phyloP scores from a whole-genome alignment of 371 early-diverging fungal species.

The Blakeslea trispora region DNA sequence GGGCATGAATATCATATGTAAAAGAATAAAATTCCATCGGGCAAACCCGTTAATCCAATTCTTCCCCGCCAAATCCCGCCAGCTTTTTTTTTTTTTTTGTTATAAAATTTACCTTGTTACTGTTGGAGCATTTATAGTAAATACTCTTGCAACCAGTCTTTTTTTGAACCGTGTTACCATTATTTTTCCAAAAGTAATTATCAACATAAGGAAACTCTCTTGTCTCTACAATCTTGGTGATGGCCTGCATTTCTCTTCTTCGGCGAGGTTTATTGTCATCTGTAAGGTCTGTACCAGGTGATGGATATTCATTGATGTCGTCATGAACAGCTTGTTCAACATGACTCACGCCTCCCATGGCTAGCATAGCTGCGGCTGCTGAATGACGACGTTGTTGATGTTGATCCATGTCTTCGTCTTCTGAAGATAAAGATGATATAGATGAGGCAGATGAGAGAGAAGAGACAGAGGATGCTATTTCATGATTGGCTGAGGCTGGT shows the following conservation, averaged over 20 bases:
- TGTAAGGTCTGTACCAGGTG: slow-evolving; percentile 30
- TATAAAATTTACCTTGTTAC: slow-evolving; percentile 32
- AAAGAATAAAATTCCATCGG: slow-evolving; percentile 16
- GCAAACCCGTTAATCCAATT: slow-evolving; percentile 27
- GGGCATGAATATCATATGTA: slow-evolving; percentile 40
- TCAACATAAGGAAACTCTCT: slow-evolving; percentile 57
- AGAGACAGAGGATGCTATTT: not conserved
- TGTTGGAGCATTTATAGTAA: slow-evolving; percentile 57
- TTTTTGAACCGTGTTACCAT: slow-evolving; percentile 59
- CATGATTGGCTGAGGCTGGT: not conserved
- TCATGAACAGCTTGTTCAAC: not conserved
- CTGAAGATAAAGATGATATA: slow-evolving; percentile 12
- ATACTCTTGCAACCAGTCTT: slow-evolving; percentile 67
- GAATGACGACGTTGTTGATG: slow-evolving; percentile 44
- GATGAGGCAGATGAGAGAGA: slow-evolving; percentile 11
- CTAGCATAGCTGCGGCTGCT: slow-evolving; percentile 55
- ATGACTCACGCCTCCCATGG: slow-evolving; percentile 31
- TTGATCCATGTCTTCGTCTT: slow-evolving; percentile 10
- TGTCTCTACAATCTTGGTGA: slow-evolving; percentile 66
- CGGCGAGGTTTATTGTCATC: slow-evolving; percentile 31
- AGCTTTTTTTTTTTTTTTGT: slow-evolving; percentile 4
- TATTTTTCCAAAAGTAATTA: slow-evolving; percentile 64
- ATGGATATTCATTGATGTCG: slow-evolving; percentile 27
- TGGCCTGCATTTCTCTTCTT: slow-evolving; percentile 67
- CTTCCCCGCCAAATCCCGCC: slow-evolving; percentile 32